Base-by-base conservation (phyloP, 257 asterid genomes). In the Craterostigma plantagineum region DNA sequence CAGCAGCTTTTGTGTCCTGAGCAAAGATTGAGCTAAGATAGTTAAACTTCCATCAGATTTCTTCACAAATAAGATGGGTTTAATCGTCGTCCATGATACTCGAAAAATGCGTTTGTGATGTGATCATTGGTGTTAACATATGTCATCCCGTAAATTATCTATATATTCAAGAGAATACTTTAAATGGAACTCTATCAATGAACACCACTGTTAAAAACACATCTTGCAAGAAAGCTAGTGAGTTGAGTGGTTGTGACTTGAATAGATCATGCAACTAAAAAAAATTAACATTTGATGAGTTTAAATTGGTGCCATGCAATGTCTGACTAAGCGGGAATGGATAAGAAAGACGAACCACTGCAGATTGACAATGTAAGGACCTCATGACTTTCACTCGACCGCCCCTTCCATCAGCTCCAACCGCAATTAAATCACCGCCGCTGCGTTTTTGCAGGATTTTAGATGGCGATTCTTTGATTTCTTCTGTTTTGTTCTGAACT, bases 371-470 rank as follows among this genome's bases (percentile, higher is more conserved):
- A 43, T 57, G 65, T 27, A 72, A 66, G 45, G 86, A 58, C 60
- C 84, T 61, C 64, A 83, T 68, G 49, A 76, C 77, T 62, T 79
- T 90, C 61, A 83, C 65, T 67, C 56, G 64, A 33, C 95, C 95
- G 40, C 94, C 98, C 71, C 92, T 70, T 43, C 99, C 99, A 65
- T 90, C 95, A 52, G 95, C 91, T 64, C 99, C 95, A 44, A 69
- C 81, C 12, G 92, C 61, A 43, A 83, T 90, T 67, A 90, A 61
- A 52, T 77, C 72, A n/a, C 92, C 73, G 43, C 47, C 42, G 71
- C 41, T 41, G 49, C 62, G 56, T 79, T 63, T 33, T 75, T 65
- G 43, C 59, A 64, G 33, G 47, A 18, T 44, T 63, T 68, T 6
- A 13, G n/a, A 17, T 66, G 44, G 13, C 60, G 40, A 18, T 57